Conservation (phyloP, 2,329 filamentous ascomycete genomes). For the Talaromyces rugulosus region DNA sequence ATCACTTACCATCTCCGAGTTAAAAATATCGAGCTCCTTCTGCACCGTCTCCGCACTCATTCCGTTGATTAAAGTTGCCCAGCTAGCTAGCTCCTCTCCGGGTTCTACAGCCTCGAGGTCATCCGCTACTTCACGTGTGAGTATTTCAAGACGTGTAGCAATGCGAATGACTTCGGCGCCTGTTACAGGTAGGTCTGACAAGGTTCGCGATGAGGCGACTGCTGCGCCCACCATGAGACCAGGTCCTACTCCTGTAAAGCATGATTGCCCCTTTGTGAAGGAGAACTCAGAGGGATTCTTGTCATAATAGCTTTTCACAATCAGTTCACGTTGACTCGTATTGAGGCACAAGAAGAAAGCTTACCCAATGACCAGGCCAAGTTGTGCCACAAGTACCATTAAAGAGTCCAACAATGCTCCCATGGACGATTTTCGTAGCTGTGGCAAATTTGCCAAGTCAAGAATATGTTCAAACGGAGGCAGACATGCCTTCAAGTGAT, state of each 20-base stretch:
- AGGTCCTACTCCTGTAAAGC: not conserved
- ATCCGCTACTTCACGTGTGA: conserved; percentile 2
- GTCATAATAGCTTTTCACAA: not conserved
- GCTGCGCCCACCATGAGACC: conserved; percentile 1
- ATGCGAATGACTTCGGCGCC: not conserved
- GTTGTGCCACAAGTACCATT: not conserved
- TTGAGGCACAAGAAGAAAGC: not conserved
- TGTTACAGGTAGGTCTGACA: not conserved
- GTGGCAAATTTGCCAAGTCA: not conserved
- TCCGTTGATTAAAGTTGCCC: not conserved
- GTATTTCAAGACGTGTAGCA: not conserved
- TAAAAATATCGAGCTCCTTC: not conserved
- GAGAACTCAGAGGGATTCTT: conserved; percentile 1
- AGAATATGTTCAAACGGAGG: conserved; percentile 4
- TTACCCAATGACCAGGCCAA: not conserved
- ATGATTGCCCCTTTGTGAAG: not conserved
- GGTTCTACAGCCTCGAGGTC: not conserved
- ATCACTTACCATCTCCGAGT: not conserved
- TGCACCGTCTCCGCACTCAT: not conserved
- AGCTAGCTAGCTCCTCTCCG: not conserved
- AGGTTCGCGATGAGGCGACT: not conserved
- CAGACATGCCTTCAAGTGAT: not conserved
- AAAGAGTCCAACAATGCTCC: not conserved
- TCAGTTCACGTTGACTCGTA: not conserved
- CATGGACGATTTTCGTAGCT: not conserved